phyloP scores from a whole-genome alignment of 139 green algal species.

The Haematococcus sp. region DNA sequence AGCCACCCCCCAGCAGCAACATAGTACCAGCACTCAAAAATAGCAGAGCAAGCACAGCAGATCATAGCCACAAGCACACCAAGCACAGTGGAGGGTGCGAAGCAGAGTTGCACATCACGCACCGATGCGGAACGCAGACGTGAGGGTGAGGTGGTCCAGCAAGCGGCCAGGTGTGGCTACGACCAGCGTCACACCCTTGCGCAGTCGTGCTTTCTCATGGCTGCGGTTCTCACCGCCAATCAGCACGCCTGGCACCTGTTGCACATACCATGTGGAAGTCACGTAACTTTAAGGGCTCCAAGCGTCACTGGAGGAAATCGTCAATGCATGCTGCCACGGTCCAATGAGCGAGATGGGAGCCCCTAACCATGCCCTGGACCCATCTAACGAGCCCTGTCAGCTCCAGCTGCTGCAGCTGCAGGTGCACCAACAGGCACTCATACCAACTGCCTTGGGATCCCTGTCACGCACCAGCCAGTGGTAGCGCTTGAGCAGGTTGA shows the following conservation, averaged over 20 bases:
- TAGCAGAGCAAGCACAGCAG: too few relatives aligned
- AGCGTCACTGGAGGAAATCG: constrained; percentile 11
- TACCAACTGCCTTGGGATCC: constrained; percentile 8
- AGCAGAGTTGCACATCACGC: too few relatives aligned
- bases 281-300: not conserved
- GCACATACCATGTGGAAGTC: not conserved
- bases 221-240: constrained; percentile 85
- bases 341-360: not conserved
- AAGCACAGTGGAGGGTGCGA: too few relatives aligned
- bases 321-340: too few relatives aligned
- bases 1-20: not conserved
- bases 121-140: constrained; percentile 56
- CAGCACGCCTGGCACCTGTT: constrained; percentile 37
- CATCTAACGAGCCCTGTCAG: not conserved
- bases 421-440: not conserved
- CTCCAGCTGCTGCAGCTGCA: not conserved
- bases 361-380: not conserved
- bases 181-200: constrained; percentile 86
- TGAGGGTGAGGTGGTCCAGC: constrained; percentile 92
- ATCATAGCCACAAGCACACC: too few relatives aligned
- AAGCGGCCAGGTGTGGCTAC: constrained; percentile 87
- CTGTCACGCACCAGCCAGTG: constrained; percentile 42
- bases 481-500: constrained; percentile 22
- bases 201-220: constrained; percentile 94
- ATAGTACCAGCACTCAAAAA: too few relatives aligned